Base-by-base conservation (phyloP, 2,329 filamentous ascomycete species). In the Truncatella angustata region DNA sequence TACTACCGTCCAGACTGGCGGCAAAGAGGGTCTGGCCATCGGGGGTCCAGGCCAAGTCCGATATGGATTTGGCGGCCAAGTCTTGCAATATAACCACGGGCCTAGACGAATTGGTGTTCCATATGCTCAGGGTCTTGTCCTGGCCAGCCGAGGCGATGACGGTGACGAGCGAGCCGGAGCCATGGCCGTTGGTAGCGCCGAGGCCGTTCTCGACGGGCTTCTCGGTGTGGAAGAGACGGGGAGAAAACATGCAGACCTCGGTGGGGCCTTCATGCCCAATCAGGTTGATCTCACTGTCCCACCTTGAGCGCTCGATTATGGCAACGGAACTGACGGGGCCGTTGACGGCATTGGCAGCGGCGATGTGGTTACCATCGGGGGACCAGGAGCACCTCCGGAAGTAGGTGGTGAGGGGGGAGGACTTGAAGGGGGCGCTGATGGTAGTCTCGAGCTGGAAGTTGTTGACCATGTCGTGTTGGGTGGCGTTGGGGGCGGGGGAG, bases 371-470 rank as follows among this genome's bases (percentile, higher is more conserved):
- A 6, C 94, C 94, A 68, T 99, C 94, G 0, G 94, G 95, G 2
- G 91, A 97, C 94, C 94, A 99, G 1, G 93, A 97, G 68, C 92
- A 97, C 57, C 94, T 80, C 55, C 94, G 84, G 67, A 99, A 99
- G 70, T 99, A 99, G 1, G 94, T 97, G 0, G 94, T 99, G 7
- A 99, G 78, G 4, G 94, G 94, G 1, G 92, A 97, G 58, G 90
- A 91, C 63, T 87, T 84, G 62, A 99, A 99, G 16, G 49, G 94
- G 1, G 85, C 78, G 50, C 83, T 85, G 59, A 99, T 96, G 2
- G 90, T 96, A n/a, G 88, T 87, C 68, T 97, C 94, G 49, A 97
- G 83, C 35, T 92, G 85, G 67, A 99, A 99, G 67, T 99, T 99
- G 72, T 96, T 95, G 57, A 94, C 85, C 74, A 96, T 94, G 67